These are phyloP conservation scores for Penicillium verrucosum DNA, from an alignment of 2,329 filamentous ascomycete genomes.

Conservation along the genomic window DNA sequence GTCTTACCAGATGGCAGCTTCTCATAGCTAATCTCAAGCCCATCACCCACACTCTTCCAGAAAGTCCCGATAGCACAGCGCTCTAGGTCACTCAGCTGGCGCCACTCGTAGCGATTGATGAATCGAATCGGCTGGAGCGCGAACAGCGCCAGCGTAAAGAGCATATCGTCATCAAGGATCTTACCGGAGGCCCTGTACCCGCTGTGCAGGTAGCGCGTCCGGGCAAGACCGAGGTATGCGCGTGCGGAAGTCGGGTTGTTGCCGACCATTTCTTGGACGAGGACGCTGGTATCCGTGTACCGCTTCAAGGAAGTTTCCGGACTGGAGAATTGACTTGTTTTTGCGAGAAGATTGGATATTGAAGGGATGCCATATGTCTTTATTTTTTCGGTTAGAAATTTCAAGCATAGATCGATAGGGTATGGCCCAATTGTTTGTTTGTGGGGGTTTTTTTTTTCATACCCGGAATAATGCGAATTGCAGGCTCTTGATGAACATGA, in stretches of 20 bases:
- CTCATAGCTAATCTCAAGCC: constrained; percentile 60
- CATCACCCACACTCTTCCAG: constrained; percentile 69
- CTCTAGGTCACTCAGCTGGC: constrained; percentile 64
- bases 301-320: constrained; percentile 51
- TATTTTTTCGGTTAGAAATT: neutral
- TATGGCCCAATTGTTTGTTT: neutral
- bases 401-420: neutral
- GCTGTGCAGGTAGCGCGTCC: constrained; percentile 63
- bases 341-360: constrained; percentile 50
- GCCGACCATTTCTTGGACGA: constrained; percentile 50
- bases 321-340: constrained; percentile 50
- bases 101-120: constrained; percentile 67
- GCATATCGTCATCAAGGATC: constrained; percentile 61
- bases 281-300: constrained; percentile 51
- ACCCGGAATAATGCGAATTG: constrained; percentile 60
- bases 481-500: constrained; percentile 49
- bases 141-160: constrained; percentile 65
- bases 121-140: constrained; percentile 64
- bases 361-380: constrained; percentile 57
- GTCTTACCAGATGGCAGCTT: constrained; percentile 41
- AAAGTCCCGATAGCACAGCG: constrained; percentile 63
- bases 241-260: constrained; percentile 46
- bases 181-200: constrained; percentile 56
- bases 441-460: neutral
- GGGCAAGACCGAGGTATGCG: constrained; percentile 53